A percentile compares a stretch with the other conserved stretches of the same genome.
Evolutionary conservation across 73 alveolate species (phyloP).

Genomic region (Symbiodinium natans): DNA sequence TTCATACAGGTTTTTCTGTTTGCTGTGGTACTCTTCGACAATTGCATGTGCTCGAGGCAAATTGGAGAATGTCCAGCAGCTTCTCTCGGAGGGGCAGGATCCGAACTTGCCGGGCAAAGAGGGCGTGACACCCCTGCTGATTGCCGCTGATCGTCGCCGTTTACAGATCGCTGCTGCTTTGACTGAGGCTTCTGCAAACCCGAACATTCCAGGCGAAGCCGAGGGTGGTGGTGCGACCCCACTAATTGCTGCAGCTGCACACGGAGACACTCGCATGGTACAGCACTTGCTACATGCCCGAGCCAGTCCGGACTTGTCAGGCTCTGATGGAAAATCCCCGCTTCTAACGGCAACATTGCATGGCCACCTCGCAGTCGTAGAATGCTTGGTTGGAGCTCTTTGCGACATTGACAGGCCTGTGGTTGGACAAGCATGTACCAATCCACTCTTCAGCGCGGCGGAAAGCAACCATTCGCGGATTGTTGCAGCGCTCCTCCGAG

Average conservation of each 20-base stretch:
- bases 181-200: background rate
- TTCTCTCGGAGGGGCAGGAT: background rate
- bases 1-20: too few relatives aligned
- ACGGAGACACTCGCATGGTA: background rate
- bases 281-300: background rate
- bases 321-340: background rate
- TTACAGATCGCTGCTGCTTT: background rate
- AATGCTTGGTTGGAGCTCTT: background rate
- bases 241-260: background rate
- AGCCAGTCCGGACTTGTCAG: background rate
- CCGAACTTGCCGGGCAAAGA: background rate
- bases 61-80: background rate
- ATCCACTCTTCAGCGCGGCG: background rate
- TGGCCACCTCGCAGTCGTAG: background rate
- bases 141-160: background rate
- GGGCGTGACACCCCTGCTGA: background rate
- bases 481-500: background rate
- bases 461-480: background rate
- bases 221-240: background rate
- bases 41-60: background rate
- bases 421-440: background rate
- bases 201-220: background rate
- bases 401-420: background rate
- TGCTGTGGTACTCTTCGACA: too few relatives aligned
- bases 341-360: background rate